These are phyloP conservation scores for Geranium incanum DNA, from an alignment of 441 rosid genomes.

Conservation along the genomic window DNA sequence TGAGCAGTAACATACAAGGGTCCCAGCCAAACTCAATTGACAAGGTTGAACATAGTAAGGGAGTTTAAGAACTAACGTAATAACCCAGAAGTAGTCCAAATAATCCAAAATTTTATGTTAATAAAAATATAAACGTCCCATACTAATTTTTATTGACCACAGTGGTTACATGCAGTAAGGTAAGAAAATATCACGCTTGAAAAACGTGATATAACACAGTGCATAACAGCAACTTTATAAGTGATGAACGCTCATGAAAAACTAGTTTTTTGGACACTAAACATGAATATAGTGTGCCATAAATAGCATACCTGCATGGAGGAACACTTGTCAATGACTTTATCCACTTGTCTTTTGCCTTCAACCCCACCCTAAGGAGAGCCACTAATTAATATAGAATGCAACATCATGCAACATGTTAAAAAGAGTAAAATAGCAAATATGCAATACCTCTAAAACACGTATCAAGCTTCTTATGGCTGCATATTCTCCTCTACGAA, in stretches of 20 bases:
- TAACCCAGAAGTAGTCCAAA: background rate
- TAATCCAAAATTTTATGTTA: background rate
- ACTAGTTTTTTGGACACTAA: conserved; percentile 10
- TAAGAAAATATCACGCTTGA: background rate
- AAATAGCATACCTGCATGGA: conserved; percentile 83
- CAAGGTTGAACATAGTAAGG: background rate
- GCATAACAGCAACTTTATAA: background rate
- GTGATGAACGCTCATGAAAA: background rate
- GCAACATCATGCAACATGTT: conserved; percentile 18
- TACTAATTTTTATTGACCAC: background rate
- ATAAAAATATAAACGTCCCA: background rate
- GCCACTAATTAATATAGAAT: conserved; percentile 25
- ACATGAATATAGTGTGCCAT: conserved; percentile 14
- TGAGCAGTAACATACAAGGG: background rate
- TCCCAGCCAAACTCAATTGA: background rate
- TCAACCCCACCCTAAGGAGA: conserved; percentile 88
- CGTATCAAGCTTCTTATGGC: conserved; percentile 91
- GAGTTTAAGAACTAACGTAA: background rate
- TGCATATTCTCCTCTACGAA: conserved; percentile 90
- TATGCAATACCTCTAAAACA: conserved; percentile 73
- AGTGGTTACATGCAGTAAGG: background rate
- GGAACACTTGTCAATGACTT: conserved; percentile 97
- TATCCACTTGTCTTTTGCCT: conserved; percentile 95
- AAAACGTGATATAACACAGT: background rate
- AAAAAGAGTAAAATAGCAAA: conserved; percentile 15